These are phyloP conservation scores for Coffea eugenioides DNA, from an alignment of 257 asterid genomes.

Conservation along the genomic window DNA sequence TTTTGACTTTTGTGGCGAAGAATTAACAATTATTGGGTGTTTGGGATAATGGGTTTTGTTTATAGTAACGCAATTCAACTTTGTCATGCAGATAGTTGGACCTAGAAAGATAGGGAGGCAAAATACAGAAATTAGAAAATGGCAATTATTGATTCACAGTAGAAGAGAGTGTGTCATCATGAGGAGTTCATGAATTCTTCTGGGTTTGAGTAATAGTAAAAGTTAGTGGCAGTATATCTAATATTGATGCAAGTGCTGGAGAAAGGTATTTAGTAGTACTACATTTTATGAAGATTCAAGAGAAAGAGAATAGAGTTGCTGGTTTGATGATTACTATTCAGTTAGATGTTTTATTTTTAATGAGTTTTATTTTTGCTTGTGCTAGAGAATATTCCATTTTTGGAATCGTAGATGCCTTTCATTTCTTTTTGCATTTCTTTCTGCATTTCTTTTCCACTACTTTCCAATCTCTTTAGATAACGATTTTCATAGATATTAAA, in stretches of 20 bases:
- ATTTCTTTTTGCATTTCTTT: not conserved
- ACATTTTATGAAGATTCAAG: conserved; percentile 2
- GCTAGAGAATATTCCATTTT: not conserved
- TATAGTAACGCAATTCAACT: not conserved
- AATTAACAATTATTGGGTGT: not conserved
- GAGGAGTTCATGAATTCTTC: conserved; percentile 2
- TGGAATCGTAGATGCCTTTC: not conserved
- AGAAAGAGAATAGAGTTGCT: not conserved
- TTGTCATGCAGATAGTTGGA: not conserved
- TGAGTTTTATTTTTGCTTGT: not conserved
- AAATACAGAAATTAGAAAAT: not conserved
- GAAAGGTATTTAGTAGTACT: not conserved
- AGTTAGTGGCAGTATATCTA: not conserved
- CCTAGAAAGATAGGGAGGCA: not conserved
- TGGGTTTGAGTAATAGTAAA: not conserved
- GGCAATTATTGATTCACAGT: conserved; percentile 9
- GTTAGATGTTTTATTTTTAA: not conserved
- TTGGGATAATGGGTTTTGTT: not conserved
- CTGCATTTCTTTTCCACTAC: not conserved
- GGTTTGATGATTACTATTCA: not conserved
- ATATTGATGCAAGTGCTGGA: not conserved
- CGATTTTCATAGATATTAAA: not conserved
- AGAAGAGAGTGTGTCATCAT: not conserved
- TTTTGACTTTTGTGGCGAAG: not conserved
- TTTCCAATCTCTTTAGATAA: not conserved